These are phyloP conservation scores for Nicotiana sylvestris DNA, from an alignment of 257 asterid species.

Conservation along the genomic window DNA sequence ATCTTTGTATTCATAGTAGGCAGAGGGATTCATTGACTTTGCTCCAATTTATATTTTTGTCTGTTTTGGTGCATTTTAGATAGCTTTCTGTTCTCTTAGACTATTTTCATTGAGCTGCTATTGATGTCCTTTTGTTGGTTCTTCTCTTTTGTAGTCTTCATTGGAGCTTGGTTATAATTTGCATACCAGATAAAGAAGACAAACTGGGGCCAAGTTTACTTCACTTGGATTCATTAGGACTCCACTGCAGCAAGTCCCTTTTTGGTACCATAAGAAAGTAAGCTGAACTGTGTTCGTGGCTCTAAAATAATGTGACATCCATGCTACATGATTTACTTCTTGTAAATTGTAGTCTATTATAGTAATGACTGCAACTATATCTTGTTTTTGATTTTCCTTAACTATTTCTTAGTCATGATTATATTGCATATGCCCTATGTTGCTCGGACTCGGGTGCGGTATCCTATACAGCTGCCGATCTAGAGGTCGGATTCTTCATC, in stretches of 20 bases:
- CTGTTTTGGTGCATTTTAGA: not conserved
- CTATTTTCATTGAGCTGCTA: not conserved
- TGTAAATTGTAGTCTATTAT: not conserved
- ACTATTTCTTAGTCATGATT: not conserved
- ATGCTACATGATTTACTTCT: not conserved
- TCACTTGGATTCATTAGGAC: slow-evolving; percentile 88
- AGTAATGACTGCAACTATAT: not conserved
- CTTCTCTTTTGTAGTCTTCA: slow-evolving; percentile 49
- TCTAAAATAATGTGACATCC: not conserved
- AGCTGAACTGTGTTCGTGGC: not conserved
- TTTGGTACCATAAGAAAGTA: slow-evolving; percentile 67
- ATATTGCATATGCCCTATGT: not conserved
- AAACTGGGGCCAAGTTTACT: slow-evolving; percentile 62
- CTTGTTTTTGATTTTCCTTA: not conserved
- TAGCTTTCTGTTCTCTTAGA: not conserved
- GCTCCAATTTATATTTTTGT: not conserved
- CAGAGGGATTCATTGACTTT: not conserved
- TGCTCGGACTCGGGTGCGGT: no score
- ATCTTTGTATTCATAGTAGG: not conserved
- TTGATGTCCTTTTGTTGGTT: slow-evolving; percentile 15
- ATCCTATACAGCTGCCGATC: no score
- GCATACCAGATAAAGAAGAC: slow-evolving; percentile 76
- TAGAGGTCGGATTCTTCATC: no score
- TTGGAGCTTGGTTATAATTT: slow-evolving; percentile 95
- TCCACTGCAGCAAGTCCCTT: slow-evolving; percentile 60